Conservation (phyloP, 352 stramenopile genomes). For the Elongisporangium prolatum region DNA sequence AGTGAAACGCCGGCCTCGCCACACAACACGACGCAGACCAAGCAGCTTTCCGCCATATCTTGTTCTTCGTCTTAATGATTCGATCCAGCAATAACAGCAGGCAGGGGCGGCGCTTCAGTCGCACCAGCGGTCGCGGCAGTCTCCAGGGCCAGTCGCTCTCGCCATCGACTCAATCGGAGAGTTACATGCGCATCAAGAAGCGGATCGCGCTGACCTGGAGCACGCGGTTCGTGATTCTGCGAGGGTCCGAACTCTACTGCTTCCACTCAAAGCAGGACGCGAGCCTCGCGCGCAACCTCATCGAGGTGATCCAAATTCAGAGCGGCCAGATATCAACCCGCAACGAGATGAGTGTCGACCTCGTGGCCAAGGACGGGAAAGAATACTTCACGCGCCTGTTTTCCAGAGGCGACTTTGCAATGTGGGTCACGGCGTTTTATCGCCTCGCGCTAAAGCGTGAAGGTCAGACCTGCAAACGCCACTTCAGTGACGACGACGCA, state of each 20-base stretch:
- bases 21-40: not conserved
- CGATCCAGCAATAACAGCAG: not conserved
- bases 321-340: constrained; percentile 36
- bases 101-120: not conserved
- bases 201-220: constrained; percentile 49
- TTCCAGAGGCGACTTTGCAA: constrained; percentile 43
- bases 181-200: constrained; percentile 61
- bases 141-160: not conserved
- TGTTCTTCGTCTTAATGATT: not conserved
- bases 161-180: constrained; percentile 14
- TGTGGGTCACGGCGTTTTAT: constrained; percentile 66
- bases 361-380: constrained; percentile 35
- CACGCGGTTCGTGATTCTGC: constrained; percentile 60
- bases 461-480: constrained; percentile 2
- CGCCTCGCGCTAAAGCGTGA: constrained; percentile 44
- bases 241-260: constrained; percentile 31
- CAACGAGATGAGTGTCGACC: constrained; percentile 43
- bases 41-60: not conserved
- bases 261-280: constrained; percentile 57
- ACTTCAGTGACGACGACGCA: constrained; percentile 8
- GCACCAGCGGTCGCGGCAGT: not conserved
- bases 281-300: constrained; percentile 22
- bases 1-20: not conserved
- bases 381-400: constrained; percentile 46
- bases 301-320: constrained; percentile 32